These are phyloP conservation scores for Exophiala dermatitidis DNA, from an alignment of 2,329 filamentous ascomycete genomes.

Conservation along the genomic window DNA sequence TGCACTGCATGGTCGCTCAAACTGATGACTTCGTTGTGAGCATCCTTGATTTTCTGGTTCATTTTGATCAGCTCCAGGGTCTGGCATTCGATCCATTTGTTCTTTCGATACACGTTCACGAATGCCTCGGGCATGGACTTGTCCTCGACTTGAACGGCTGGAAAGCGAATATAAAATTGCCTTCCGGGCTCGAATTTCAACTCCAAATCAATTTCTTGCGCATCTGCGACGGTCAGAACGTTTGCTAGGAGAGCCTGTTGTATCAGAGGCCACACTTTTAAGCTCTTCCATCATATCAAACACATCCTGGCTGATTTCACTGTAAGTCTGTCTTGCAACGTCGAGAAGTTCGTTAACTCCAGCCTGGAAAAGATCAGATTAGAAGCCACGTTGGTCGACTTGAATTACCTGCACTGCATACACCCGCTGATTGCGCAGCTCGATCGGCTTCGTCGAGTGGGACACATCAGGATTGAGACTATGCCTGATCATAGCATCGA, in stretches of 20 bases:
- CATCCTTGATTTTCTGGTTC: slow-evolving; percentile 68
- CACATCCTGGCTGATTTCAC: slow-evolving; percentile 75
- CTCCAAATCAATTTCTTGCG: slow-evolving; percentile 54
- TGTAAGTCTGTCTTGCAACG: slow-evolving; percentile 80
- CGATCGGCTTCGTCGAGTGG: slow-evolving; percentile 70
- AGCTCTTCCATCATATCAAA: slow-evolving; percentile 63
- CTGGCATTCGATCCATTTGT: slow-evolving; percentile 75
- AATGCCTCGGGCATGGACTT: slow-evolving; percentile 58
- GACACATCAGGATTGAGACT: slow-evolving; percentile 74
- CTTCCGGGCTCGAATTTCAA: slow-evolving; percentile 70
- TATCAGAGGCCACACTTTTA: slow-evolving; percentile 43
- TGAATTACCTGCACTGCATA: slow-evolving; percentile 69
- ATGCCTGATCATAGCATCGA: slow-evolving; percentile 58
- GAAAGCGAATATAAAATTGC: slow-evolving; percentile 70
- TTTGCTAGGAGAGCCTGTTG: no score
- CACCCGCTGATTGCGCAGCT: slow-evolving; percentile 79
- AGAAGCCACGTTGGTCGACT: background rate
- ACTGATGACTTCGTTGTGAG: slow-evolving; percentile 73
- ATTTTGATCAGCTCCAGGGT: slow-evolving; percentile 77
- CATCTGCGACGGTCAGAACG: slow-evolving; percentile 38
- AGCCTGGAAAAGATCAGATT: slow-evolving; percentile 43
- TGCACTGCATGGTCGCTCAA: slow-evolving; percentile 74
- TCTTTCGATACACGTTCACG: slow-evolving; percentile 68
- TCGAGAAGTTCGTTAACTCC: slow-evolving; percentile 81
- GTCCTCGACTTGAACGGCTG: slow-evolving; percentile 55